Evolutionary conservation across 805 yeast genomes (phyloP).

Genomic region (Sugiyamaella valdiviana): DNA sequence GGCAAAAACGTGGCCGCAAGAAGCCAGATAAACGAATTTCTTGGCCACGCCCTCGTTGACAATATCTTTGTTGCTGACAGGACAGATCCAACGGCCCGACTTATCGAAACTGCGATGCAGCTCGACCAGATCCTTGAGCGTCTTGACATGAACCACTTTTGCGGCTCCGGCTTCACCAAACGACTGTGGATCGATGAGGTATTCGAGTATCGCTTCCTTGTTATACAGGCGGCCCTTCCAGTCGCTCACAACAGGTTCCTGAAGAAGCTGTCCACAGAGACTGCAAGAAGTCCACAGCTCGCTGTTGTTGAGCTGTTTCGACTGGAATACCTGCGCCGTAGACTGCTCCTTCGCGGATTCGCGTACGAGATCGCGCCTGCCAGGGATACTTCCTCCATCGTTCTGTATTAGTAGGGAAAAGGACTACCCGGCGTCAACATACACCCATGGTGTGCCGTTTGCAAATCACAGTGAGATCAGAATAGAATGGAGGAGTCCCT

Average conservation of each 20-base stretch:
- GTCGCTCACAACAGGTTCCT: constrained; percentile 55
- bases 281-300: constrained; percentile 45
- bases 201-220: constrained; percentile 54
- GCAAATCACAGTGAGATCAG: no score
- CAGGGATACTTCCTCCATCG: constrained; percentile 70
- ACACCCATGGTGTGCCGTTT: no score
- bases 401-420: constrained; percentile 15
- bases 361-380: constrained; percentile 45
- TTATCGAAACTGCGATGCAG: constrained; percentile 28
- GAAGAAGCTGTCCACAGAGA: constrained; percentile 38
- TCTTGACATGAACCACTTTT: constrained; percentile 32
- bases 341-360: constrained; percentile 19
- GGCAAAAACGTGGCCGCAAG: constrained; percentile 25
- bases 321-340: constrained; percentile 21
- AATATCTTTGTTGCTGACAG: constrained; percentile 32
- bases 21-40: constrained; percentile 40
- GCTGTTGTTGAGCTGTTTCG: constrained; percentile 20
- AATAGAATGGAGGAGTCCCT: no score
- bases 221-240: constrained; percentile 55
- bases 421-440: background rate
- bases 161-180: constrained; percentile 14
- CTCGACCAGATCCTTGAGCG: constrained; percentile 40
- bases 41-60: constrained; percentile 25
- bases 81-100: constrained; percentile 30
- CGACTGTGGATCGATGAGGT: constrained; percentile 38